Evolutionary conservation across 75 land plant genomes (phyloP).

Genomic region (Pinus tabuliformis): DNA sequence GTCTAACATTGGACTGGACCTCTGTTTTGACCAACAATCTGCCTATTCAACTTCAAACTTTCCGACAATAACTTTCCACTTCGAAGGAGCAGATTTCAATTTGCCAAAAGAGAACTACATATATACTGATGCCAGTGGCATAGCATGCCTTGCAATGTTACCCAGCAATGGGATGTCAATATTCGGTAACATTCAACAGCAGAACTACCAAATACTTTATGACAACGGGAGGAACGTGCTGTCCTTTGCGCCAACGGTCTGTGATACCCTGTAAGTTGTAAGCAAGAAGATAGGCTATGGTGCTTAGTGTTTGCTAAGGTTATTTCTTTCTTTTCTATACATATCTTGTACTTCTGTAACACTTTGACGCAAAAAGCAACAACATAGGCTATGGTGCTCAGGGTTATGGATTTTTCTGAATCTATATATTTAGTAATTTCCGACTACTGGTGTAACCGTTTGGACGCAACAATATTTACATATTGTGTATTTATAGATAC

Average conservation of each 20-base stretch:
- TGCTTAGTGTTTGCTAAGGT: no score
- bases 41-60: background rate
- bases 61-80: conserved; percentile 20
- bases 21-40: conserved; percentile 17
- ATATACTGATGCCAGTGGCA: conserved; percentile 6
- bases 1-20: conserved; percentile 18
- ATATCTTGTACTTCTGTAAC: no score
- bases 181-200: conserved; percentile 36
- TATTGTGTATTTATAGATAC: no score
- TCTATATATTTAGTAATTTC: no score
- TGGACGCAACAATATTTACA: no score
- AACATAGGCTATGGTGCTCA: no score
- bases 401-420: no score
- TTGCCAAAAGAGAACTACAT: conserved; percentile 25
- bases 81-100: conserved; percentile 13
- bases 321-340: no score
- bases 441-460: no score
- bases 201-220: conserved; percentile 17
- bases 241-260: background rate
- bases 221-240: conserved; percentile 3
- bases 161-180: conserved; percentile 13
- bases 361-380: no score
- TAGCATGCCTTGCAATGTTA: conserved; percentile 25
- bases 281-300: no score
- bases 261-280: background rate